Conservation (phyloP, 176 grass and related monocot species). For the Carex scoparia region DNA sequence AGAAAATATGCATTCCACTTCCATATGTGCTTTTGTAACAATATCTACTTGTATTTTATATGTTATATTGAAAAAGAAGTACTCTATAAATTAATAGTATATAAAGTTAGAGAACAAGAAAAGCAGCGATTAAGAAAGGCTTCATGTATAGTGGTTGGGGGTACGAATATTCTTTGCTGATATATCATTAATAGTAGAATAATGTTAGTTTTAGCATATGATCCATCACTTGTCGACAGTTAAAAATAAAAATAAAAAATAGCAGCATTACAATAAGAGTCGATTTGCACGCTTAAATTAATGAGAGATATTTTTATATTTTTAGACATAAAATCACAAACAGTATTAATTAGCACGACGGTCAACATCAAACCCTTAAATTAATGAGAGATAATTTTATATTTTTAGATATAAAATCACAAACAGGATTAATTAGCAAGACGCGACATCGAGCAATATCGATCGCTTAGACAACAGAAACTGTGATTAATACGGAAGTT, state of each 20-base stretch:
- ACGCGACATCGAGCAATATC: not conserved
- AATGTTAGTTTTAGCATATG: not conserved
- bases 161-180: constrained; percentile 1
- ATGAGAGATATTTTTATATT: not conserved
- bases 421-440: not conserved
- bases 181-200: not conserved
- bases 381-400: not conserved
- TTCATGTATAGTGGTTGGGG: not conserved
- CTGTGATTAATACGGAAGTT: not conserved
- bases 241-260: not conserved
- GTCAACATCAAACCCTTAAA: not conserved
- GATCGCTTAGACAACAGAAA: not conserved
- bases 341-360: not conserved
- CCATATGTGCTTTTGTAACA: not conserved
- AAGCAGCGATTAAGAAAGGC: not conserved
- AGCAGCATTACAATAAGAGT: not conserved
- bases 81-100: not conserved
- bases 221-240: not conserved
- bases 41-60: not conserved
- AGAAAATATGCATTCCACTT: not conserved
- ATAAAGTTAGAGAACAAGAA: not conserved
- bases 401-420: not conserved
- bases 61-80: not conserved
- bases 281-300: not conserved
- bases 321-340: not conserved